Evolutionary conservation across 306 rosid genomes (phyloP).

Genomic region (Begonia masoniana): DNA sequence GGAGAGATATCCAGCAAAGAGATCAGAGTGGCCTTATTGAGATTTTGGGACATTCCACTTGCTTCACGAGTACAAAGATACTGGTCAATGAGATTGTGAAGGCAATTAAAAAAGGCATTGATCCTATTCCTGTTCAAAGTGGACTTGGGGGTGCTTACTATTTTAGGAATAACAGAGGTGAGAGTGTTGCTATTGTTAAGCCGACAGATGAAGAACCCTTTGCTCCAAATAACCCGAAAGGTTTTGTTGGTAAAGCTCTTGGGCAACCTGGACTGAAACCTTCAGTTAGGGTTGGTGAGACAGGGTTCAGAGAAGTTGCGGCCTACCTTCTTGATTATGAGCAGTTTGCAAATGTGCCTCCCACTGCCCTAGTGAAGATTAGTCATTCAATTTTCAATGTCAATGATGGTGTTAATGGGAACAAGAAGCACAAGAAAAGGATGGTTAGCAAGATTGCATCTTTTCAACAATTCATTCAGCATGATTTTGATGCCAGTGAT

Average conservation of each 20-base stretch:
- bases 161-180: constrained; percentile 57
- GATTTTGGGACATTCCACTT: constrained; percentile 57
- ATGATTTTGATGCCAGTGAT: constrained; percentile 98
- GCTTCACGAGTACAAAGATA: constrained; percentile 27
- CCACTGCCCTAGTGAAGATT: constrained; percentile 85
- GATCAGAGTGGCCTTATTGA: constrained; percentile 86
- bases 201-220: constrained; percentile 98
- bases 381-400: constrained; percentile 93
- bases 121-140: constrained; percentile 68
- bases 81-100: constrained; percentile 52
- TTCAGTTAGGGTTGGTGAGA: constrained; percentile 94
- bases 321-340: constrained; percentile 79
- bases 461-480: constrained; percentile 75
- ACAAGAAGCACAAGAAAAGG: constrained; percentile 42
- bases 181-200: constrained; percentile 83
- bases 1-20: constrained; percentile 69
- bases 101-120: constrained; percentile 73
- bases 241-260: constrained; percentile 87
- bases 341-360: constrained; percentile 93
- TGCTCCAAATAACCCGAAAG: constrained; percentile 96
- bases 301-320: constrained; percentile 90
- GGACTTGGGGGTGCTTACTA: constrained; percentile 99
- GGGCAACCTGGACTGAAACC: constrained; percentile 94
- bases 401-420: constrained; percentile 81
- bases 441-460: constrained; percentile 93